Percentiles rank a stretch among this genome's conserved stretches.
Evolutionary conservation across 176 grass and related monocot genomes (phyloP).

Genomic region (Secale cereale): DNA sequence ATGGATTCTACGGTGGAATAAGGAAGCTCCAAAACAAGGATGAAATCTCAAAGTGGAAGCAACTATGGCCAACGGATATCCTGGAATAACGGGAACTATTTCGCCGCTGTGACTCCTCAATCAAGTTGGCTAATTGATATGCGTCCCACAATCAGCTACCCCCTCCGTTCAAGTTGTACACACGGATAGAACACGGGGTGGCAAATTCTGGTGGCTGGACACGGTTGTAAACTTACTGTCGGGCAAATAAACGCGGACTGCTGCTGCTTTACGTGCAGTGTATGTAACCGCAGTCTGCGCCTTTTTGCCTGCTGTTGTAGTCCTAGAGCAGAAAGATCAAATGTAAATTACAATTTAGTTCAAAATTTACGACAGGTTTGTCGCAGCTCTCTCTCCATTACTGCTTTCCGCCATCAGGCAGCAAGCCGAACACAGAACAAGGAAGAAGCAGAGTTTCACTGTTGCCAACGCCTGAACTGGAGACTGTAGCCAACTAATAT

Average conservation of each 20-base stretch:
- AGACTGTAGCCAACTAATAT: not conserved
- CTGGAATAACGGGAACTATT: conserved; percentile 44
- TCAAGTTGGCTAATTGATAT: conserved; percentile 22
- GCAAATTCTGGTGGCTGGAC: conserved; percentile 38
- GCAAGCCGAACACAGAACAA: not conserved
- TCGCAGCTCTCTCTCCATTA: not conserved
- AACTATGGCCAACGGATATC: conserved; percentile 80
- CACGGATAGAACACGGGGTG: conserved; percentile 26
- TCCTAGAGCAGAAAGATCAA: conserved; percentile 54
- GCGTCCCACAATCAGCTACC: not conserved
- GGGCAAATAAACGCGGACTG: conserved; percentile 9
- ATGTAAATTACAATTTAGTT: conserved; percentile 56
- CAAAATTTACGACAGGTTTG: conserved; percentile 19
- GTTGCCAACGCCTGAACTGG: not conserved
- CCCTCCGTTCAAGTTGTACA: conserved; percentile 19
- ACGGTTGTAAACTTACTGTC: conserved; percentile 26
- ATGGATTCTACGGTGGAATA: conserved; percentile 90
- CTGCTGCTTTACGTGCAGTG: conserved; percentile 16
- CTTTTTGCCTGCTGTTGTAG: conserved; percentile 38
- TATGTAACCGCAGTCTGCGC: conserved; percentile 9
- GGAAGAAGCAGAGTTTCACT: not conserved
- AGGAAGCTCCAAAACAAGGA: conserved; percentile 68
- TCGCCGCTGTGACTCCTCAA: not conserved
- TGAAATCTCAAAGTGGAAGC: conserved; percentile 76
- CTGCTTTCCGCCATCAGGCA: not conserved